phyloP scores from a whole-genome alignment of 2,329 filamentous ascomycete species.

The Calonectria crousiana region DNA sequence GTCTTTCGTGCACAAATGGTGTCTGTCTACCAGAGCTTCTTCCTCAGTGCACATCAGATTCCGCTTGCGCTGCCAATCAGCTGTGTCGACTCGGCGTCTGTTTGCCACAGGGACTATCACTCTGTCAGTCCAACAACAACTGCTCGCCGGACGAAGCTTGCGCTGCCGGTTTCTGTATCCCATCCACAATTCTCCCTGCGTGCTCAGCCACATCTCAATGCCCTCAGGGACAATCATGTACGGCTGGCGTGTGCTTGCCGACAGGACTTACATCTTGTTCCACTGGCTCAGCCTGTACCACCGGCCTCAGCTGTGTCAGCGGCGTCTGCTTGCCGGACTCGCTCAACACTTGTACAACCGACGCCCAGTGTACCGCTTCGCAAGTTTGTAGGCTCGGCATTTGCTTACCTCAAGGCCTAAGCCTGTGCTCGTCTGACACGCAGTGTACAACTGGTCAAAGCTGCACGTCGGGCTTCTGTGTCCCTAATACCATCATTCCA shows the following conservation, averaged over 20 bases:
- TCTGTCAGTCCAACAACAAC: not conserved
- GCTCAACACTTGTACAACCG: not conserved
- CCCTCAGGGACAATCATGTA: not conserved
- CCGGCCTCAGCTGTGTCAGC: not conserved
- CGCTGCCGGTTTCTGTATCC: conserved; percentile 6
- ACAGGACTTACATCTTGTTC: not conserved
- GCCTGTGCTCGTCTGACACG: not conserved
- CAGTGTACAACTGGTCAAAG: not conserved
- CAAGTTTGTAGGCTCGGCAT: conserved; percentile 5
- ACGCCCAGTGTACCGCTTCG: not conserved
- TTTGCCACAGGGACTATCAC: not conserved
- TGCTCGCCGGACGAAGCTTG: not conserved
- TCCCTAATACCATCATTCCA: not conserved
- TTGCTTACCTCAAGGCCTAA: conserved; percentile 3
- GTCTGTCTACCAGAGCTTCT: conserved; percentile 1
- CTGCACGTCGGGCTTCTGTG: not conserved
- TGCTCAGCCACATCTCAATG: not conserved
- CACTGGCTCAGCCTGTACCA: not conserved
- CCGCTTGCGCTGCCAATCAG: not conserved
- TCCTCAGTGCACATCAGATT: conserved; percentile 4
- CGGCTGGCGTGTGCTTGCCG: conserved; percentile 1
- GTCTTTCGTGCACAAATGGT: not conserved
- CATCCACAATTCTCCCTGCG: not conserved
- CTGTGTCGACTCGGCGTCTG: conserved; percentile 6
- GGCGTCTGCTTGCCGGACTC: conserved; percentile 1